These are phyloP conservation scores for Polysphondylium violaceum DNA, from an alignment of 78 protist genomes.

Conservation along the genomic window DNA sequence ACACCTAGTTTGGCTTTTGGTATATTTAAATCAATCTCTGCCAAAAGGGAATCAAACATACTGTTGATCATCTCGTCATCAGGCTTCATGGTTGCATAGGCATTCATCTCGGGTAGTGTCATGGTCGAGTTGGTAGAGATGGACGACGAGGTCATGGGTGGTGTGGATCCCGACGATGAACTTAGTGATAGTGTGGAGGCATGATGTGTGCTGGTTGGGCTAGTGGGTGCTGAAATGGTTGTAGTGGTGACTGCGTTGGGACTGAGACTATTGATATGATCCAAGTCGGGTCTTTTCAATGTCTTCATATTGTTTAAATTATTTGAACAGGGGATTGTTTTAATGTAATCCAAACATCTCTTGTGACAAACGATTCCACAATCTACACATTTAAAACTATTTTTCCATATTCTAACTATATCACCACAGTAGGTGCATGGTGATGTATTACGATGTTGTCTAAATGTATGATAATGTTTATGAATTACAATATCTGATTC, in stretches of 20 bases:
- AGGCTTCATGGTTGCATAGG: constrained; percentile 8
- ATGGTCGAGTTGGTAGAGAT: not conserved
- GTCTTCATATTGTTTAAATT: not conserved
- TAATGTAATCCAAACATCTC: constrained; percentile 60
- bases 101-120: not conserved
- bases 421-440: constrained; percentile 63
- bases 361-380: constrained; percentile 74
- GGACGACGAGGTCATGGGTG: not conserved
- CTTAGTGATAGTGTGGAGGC: not conserved
- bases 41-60: constrained; percentile 47
- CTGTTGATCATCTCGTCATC: constrained; percentile 47
- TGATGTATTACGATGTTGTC: constrained; percentile 14
- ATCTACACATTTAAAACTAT: constrained; percentile 12
- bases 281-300: not conserved
- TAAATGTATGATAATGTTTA: constrained; percentile 40
- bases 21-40: constrained; percentile 37
- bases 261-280: not conserved
- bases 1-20: constrained; percentile 21
- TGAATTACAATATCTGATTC: not conserved
- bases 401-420: not conserved
- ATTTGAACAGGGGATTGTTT: constrained; percentile 51
- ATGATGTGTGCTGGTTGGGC: not conserved
- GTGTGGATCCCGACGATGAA: not conserved
- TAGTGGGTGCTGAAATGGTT: not conserved
- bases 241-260: no score